phyloP scores from a whole-genome alignment of 305 asterid species.

The Rubia balearica region DNA sequence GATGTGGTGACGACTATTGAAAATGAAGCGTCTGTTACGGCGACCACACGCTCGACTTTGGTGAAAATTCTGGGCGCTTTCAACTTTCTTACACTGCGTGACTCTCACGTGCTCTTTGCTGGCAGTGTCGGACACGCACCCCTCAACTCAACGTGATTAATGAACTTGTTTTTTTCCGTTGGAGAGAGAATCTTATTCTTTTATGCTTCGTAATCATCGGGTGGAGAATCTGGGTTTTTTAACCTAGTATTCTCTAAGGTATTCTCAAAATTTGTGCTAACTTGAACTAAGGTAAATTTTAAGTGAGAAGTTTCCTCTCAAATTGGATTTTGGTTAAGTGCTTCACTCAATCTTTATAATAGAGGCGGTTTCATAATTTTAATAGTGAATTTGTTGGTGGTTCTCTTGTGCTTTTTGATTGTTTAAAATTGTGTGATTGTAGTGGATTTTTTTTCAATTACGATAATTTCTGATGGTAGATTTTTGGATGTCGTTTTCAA shows the following conservation, averaged over 20 bases:
- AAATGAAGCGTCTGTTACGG: conserved; percentile 20
- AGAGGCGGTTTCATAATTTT: too few relatives aligned
- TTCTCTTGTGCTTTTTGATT: too few relatives aligned
- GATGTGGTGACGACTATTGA: conserved; percentile 21
- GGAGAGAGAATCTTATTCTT: neutral
- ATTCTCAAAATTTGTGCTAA: neutral
- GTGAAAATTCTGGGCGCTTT: conserved; percentile 18
- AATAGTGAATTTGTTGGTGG: too few relatives aligned
- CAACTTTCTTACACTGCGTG: neutral
- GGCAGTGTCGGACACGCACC: neutral
- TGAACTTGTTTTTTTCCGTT: neutral
- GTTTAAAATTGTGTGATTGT: too few relatives aligned
- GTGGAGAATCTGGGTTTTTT: too few relatives aligned
- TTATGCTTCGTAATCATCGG: neutral
- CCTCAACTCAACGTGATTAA: neutral
- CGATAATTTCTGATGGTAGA: too few relatives aligned
- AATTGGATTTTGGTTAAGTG: too few relatives aligned
- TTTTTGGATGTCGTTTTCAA: too few relatives aligned
- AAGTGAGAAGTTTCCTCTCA: neutral
- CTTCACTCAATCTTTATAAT: too few relatives aligned
- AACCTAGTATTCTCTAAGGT: too few relatives aligned
- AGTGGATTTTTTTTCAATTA: too few relatives aligned
- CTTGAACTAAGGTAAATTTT: neutral
- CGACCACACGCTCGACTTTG: conserved; percentile 23
- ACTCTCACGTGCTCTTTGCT: conserved; percentile 13